Evolutionary conservation across 371 early-diverging fungal species (phyloP).

Genomic region (Mortierella sp.): DNA sequence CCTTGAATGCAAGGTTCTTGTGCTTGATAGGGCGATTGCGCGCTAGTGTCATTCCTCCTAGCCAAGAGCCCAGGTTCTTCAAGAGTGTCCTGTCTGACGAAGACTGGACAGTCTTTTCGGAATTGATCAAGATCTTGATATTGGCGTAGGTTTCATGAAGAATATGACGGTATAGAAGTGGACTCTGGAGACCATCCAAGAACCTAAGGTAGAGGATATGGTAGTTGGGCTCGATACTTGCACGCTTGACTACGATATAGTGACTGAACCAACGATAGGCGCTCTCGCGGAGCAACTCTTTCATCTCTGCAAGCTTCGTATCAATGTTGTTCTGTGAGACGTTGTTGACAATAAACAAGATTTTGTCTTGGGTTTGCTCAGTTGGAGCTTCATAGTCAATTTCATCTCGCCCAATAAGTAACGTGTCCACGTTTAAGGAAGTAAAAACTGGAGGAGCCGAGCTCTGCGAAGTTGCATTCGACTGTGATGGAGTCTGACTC

Average conservation of each 20-base stretch:
- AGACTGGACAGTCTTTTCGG: slow-evolving; percentile 92
- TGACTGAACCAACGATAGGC: slow-evolving; percentile 91
- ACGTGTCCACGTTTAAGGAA: slow-evolving; percentile 66
- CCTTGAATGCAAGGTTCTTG: slow-evolving; percentile 93
- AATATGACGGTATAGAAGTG: slow-evolving; percentile 73
- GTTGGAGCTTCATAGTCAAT: slow-evolving; percentile 68
- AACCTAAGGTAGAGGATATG: slow-evolving; percentile 88
- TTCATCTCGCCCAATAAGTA: slow-evolving; percentile 47
- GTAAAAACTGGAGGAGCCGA: slow-evolving; percentile 67
- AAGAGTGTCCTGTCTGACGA: slow-evolving; percentile 89
- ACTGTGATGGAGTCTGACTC: slow-evolving; percentile 19
- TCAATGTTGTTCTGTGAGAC: slow-evolving; percentile 89
- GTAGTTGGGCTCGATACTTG: slow-evolving; percentile 94
- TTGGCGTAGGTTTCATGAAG: slow-evolving; percentile 90
- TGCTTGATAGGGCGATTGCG: slow-evolving; percentile 93
- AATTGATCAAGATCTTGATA: slow-evolving; percentile 88
- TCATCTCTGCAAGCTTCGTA: slow-evolving; percentile 83
- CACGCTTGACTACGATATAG: slow-evolving; percentile 93
- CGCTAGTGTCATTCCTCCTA: slow-evolving; percentile 96
- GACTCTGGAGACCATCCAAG: slow-evolving; percentile 76
- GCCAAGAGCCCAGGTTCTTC: slow-evolving; percentile 97
- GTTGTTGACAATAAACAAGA: slow-evolving; percentile 97
- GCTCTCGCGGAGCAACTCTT: slow-evolving; percentile 69
- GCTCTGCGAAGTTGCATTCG: slow-evolving; percentile 23
- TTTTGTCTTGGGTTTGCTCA: slow-evolving; percentile 88